These are phyloP conservation scores for Suhomyces choctaworum DNA, from an alignment of 1,139 yeast species.

Conservation along the genomic window DNA sequence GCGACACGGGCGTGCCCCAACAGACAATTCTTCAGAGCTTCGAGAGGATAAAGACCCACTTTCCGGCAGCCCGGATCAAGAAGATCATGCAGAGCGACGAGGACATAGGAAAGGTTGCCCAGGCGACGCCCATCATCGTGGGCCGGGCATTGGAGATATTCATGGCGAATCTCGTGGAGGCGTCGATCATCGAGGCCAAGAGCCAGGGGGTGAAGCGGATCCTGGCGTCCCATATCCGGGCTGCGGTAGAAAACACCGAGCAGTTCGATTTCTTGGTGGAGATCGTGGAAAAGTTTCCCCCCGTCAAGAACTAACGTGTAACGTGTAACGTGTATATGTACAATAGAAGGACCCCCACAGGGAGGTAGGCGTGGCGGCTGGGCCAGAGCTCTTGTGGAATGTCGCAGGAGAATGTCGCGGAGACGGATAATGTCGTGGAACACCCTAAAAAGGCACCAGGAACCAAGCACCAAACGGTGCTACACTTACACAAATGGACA, in stretches of 20 bases:
- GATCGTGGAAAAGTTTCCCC: slow-evolving; percentile 60
- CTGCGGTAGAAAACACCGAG: slow-evolving; percentile 83
- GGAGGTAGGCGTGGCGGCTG: too few species aligned
- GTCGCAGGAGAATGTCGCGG: too few species aligned
- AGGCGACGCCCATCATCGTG: slow-evolving; percentile 95
- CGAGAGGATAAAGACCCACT: slow-evolving; percentile 79
- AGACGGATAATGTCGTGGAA: too few species aligned
- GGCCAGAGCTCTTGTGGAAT: too few species aligned
- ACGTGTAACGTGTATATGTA: slow-evolving; percentile 3
- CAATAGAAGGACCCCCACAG: slow-evolving; percentile 1
- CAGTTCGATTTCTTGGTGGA: slow-evolving; percentile 90
- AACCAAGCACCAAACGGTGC: too few species aligned
- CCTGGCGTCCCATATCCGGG: slow-evolving; percentile 77
- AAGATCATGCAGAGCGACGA: slow-evolving; percentile 97
- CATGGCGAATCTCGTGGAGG: slow-evolving; percentile 85
- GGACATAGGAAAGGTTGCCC: slow-evolving; percentile 97
- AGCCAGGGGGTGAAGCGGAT: slow-evolving; percentile 77
- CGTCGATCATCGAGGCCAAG: slow-evolving; percentile 76
- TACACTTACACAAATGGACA: too few species aligned
- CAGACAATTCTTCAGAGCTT: slow-evolving; percentile 35
- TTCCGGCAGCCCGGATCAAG: slow-evolving; percentile 96
- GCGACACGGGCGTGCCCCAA: slow-evolving; percentile 22
- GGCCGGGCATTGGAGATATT: slow-evolving; percentile 93
- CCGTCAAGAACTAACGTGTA: slow-evolving; percentile 29
- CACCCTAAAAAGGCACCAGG: too few species aligned